Evolutionary conservation across 75 land plant genomes (phyloP), one percentile per base, ranked within the genome.

Genomic region (Azolla pinnata): DNA sequence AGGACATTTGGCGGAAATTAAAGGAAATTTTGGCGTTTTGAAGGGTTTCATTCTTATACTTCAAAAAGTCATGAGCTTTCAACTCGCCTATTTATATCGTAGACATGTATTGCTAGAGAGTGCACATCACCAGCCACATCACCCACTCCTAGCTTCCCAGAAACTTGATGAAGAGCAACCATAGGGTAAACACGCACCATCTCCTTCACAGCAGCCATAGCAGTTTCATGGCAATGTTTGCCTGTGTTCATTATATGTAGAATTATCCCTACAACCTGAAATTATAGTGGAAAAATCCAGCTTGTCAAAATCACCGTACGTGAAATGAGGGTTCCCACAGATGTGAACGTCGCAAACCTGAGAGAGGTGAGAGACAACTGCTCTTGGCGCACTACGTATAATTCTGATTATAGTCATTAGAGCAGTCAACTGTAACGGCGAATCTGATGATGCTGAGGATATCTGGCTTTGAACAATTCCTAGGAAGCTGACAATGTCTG

Each of bases 81-180:
- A n/a, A n/a, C 3, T 20, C 71, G 86, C 97, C 87, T 90, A 52
- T 81, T 79, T 50, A 86, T 26, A 63, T 90, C 97, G 72, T 86
- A 90, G 20, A 90, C 73, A 31, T 70, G 78, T 52, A 90, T 90
- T 29, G 57, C 71, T 28, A 75, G 73, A 55, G 44, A 74, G 24
- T 56, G 75, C 21, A 90, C 64, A 49, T 90, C 87, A 57, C 87
- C 91, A 74, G 85, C 64, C 0, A 77, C 82, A 81, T 86, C 97
- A 32, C 85, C 97, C 69, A 83, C 81, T 33, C 91, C 97, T 60
- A 86, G 58, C 40, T 79, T 71, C 23, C 81, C 82, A 29, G 61
- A 67, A 8, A 70, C 38, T n/a, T 76, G 85, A 77, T 83, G 81
- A 17, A 83, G 42, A n/a, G 85, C 77, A 54, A 86, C 81, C 97